A percentile compares a stretch with the other conserved stretches of the same genome.
Conservation (phyloP, 1,139 yeast genomes). For the Candida labiduridarum region DNA sequence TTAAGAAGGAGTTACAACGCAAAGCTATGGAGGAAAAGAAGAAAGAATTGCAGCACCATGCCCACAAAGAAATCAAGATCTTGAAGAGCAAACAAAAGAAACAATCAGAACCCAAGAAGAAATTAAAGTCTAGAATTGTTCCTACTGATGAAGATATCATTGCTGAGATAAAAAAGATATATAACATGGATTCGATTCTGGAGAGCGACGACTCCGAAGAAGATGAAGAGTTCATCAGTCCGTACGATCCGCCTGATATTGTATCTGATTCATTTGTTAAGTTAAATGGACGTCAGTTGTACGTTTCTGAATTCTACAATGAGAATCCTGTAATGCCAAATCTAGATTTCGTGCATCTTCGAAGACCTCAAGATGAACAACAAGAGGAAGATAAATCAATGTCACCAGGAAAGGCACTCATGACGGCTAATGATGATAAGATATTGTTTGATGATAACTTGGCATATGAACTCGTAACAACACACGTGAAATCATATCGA, state of each 20-base stretch:
- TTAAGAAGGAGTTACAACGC: constrained; percentile 11
- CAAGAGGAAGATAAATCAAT: constrained; percentile 5
- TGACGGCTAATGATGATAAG: constrained; percentile 19
- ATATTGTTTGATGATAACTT: constrained; percentile 28
- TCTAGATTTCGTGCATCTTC: constrained; percentile 21
- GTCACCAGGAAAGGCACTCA: constrained; percentile 17
- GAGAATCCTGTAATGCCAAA: constrained; percentile 26
- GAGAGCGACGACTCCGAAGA: constrained; percentile 14
- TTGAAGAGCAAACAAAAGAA: constrained; percentile 9
- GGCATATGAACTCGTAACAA: constrained; percentile 33
- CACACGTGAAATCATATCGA: constrained; percentile 33
- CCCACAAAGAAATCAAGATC: constrained; percentile 1
- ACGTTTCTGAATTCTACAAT: constrained; percentile 26
- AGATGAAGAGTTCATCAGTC: constrained; percentile 27
- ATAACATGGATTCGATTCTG: neutral
- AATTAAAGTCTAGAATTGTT: constrained; percentile 1
- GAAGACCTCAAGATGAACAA: constrained; percentile 6
- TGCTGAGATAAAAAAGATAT: constrained; percentile 10
- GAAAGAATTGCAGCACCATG: constrained; percentile 3
- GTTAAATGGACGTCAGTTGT: constrained; percentile 37
- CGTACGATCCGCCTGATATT: constrained; percentile 45
- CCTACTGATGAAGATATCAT: constrained; percentile 9
- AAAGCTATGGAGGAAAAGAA: constrained; percentile 9
- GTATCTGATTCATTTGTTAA: constrained; percentile 36
- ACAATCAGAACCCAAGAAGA: constrained; percentile 9